Evolutionary conservation across 169 alveolate genomes (phyloP).

Genomic region (Plasmodium knowlesi): DNA sequence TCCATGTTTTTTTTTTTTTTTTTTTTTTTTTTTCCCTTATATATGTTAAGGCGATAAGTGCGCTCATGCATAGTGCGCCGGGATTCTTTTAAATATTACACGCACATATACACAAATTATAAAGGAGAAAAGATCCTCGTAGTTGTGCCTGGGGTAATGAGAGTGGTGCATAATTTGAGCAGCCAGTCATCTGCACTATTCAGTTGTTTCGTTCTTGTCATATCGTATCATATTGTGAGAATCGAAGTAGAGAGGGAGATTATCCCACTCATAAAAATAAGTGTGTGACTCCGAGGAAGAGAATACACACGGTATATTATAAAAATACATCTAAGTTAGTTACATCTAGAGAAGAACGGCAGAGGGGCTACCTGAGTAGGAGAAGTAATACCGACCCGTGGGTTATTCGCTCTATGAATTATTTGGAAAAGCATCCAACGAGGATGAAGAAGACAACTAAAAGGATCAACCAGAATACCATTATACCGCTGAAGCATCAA

Average conservation of each 20-base stretch:
- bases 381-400: background rate
- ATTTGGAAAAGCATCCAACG: background rate
- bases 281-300: background rate
- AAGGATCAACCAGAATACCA: background rate
- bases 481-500: background rate
- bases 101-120: background rate
- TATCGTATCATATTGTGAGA: background rate
- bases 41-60: background rate
- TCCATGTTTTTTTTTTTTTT: background rate
- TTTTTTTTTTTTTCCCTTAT: background rate
- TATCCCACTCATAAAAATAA: background rate
- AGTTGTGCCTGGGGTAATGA: background rate
- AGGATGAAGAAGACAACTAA: constrained; percentile 44
- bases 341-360: background rate
- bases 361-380: background rate
- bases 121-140: background rate
- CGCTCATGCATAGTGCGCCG: background rate
- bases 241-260: background rate
- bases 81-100: background rate
- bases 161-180: background rate
- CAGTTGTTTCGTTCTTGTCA: background rate
- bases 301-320: background rate
- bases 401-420: background rate
- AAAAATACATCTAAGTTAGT: background rate
- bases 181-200: background rate